Base-by-base conservation (phyloP, 257 asterid genomes). In the Solanum paucissectum region DNA sequence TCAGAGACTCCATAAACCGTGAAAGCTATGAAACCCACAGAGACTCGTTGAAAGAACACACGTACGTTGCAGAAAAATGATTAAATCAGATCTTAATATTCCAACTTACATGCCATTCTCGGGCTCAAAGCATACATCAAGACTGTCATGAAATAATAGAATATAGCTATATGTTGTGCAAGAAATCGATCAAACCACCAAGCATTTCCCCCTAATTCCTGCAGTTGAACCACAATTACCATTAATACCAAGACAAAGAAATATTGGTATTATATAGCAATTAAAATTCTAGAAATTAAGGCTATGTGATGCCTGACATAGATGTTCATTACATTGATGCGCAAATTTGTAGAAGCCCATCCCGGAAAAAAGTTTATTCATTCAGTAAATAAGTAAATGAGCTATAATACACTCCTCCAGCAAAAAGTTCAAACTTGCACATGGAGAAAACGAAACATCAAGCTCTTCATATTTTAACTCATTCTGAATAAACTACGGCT, bases 141-240 rank as follows among this genome's bases (percentile, higher is more conserved):
- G 84, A 87, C 99, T 27, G 98, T 95, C 99, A 96, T 94, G 77
- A 94, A 93, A 86, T 96, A 97, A 93, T 97, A 97, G 87, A 94
- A 88, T 82, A 92, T 73, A 42, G 99, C 99, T 55, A 96, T 92
- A 87, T 94, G 94, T 87, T 95, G 98, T 89, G 99, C 97, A 89
- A 97, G 99, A 88, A 95, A 93, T 25, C 98, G 96, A 87, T 97
- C 99, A 85, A 97, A 79, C 99, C 99, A 97, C 99, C 98, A 96
- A 64, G 98, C 92, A 93, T 97, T 95, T 73, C 99, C 99, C 55
- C 99, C 99, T 77, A 97, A 89, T 94, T 97, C 99, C 99, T 97
- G 96, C 91, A 92, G 89, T 81, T 86, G 85, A 85, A 88, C 66
- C 83, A 83, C 20, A 44, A 68, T 10, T 40, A 36, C 71, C 75